These are phyloP conservation scores for Agaricales sp. DNA, from an alignment of 1,284 basidiomycete genomes.

Conservation along the genomic window DNA sequence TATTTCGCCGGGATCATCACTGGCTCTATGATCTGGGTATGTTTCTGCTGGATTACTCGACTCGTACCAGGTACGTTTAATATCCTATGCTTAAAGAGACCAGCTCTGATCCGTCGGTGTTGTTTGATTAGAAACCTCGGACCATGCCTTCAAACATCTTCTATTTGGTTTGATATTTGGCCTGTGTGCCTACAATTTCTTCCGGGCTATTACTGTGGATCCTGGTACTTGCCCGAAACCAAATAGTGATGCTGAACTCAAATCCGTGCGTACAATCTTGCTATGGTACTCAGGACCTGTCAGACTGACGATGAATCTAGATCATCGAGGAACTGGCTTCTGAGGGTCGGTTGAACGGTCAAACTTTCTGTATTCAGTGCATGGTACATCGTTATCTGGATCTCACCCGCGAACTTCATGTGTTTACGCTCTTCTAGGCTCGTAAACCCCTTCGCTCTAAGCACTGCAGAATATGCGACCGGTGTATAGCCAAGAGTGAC, in stretches of 20 bases:
- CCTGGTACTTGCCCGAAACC: slow-evolving; percentile 85
- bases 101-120: slow-evolving; percentile 1
- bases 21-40: slow-evolving; percentile 82
- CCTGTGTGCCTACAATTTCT: slow-evolving; percentile 83
- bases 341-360: slow-evolving; percentile 83
- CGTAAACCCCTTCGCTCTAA: slow-evolving; percentile 90
- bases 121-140: slow-evolving; percentile 37
- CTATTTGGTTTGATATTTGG: slow-evolving; percentile 63
- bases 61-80: slow-evolving; percentile 52
- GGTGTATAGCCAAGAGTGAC: slow-evolving; percentile 83
- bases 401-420: slow-evolving; percentile 1
- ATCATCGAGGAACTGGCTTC: slow-evolving; percentile 86
- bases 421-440: slow-evolving; percentile 32
- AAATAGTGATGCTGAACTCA: slow-evolving; percentile 71
- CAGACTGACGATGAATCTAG: slow-evolving; percentile 27
- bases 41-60: slow-evolving; percentile 71
- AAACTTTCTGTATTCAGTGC: slow-evolving; percentile 92
- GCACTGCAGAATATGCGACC: slow-evolving; percentile 89
- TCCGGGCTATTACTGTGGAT: slow-evolving; percentile 80
- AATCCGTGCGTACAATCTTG: slow-evolving; percentile 44
- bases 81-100: background rate
- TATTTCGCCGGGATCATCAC: slow-evolving; percentile 91
- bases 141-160: slow-evolving; percentile 68
- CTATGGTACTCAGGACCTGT: slow-evolving; percentile 1
- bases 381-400: slow-evolving; percentile 42